Percentiles rank a stretch among this genome's conserved stretches.
Evolutionary conservation across 805 yeast species (phyloP).

Genomic region (Candida easanensis): DNA sequence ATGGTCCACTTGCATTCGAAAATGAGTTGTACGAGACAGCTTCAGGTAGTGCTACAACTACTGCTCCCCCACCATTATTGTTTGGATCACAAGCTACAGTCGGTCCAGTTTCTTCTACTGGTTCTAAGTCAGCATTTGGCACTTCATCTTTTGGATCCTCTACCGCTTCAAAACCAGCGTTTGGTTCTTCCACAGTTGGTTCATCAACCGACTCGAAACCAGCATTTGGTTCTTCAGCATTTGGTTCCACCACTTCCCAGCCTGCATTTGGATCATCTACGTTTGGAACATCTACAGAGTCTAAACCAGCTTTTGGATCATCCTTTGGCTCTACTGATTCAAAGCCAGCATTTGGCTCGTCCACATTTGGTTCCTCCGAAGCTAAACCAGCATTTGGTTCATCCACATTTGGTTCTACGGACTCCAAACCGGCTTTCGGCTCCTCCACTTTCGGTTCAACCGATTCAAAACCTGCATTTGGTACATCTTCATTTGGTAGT

Average conservation of each 20-base stretch:
- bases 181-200: neutral
- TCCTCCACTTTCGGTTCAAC: constrained; percentile 24
- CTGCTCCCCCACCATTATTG: constrained; percentile 3
- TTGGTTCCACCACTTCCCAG: constrained; percentile 1
- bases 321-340: constrained; percentile 13
- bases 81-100: neutral
- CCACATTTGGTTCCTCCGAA: constrained; percentile 6
- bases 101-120: neutral
- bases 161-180: neutral
- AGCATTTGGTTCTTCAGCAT: constrained; percentile 9
- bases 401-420: constrained; percentile 2
- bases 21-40: constrained; percentile 6
- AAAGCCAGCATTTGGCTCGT: constrained; percentile 5
- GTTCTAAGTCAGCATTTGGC: neutral
- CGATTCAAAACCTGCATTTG: constrained; percentile 8
- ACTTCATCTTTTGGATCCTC: constrained; percentile 10
- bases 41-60: neutral
- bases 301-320: constrained; percentile 20
- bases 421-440: constrained; percentile 3
- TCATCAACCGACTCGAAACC: neutral
- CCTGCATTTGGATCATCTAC: constrained; percentile 8
- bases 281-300: neutral
- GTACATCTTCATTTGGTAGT: constrained; percentile 11
- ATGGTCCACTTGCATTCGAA: constrained; percentile 14
- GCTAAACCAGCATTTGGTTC: constrained; percentile 2